A percentile compares a stretch with the other conserved stretches of the same genome.
Conservation (phyloP, 2,329 filamentous ascomycete species). For the Colletotrichum tropicale region DNA sequence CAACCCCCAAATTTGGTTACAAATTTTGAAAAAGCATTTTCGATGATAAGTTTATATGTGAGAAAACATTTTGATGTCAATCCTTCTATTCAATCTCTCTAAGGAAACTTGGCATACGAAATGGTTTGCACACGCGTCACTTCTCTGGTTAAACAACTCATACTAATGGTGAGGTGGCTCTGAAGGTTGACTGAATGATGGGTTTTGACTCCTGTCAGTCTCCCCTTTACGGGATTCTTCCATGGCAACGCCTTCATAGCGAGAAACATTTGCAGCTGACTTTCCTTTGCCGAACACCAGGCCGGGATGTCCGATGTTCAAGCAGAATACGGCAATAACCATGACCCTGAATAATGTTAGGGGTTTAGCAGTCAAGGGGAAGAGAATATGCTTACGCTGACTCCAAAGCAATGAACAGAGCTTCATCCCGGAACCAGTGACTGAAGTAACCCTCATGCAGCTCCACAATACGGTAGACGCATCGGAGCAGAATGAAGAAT, state of each 20-base stretch:
- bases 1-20: accelerated
- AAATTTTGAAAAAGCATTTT: neutral
- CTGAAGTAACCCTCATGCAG: constrained; percentile 60
- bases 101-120: neutral
- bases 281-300: neutral
- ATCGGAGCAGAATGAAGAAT: constrained; percentile 60
- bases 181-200: neutral
- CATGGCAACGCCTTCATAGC: neutral
- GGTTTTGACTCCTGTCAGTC: neutral
- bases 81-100: accelerated
- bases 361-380: neutral
- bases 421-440: constrained; percentile 48
- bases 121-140: accelerated
- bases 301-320: constrained; percentile 6
- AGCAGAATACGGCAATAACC: neutral
- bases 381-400: constrained; percentile 28
- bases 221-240: neutral
- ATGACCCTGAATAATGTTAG: neutral
- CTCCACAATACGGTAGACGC: constrained; percentile 64
- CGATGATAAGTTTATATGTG: accelerated
- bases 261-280: neutral
- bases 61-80: neutral
- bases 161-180: neutral
- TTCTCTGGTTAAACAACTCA: accelerated
- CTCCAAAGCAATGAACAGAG: constrained; percentile 48